phyloP scores from a whole-genome alignment of 192 early-diverging fungal species.

The Coemansia sp. region DNA sequence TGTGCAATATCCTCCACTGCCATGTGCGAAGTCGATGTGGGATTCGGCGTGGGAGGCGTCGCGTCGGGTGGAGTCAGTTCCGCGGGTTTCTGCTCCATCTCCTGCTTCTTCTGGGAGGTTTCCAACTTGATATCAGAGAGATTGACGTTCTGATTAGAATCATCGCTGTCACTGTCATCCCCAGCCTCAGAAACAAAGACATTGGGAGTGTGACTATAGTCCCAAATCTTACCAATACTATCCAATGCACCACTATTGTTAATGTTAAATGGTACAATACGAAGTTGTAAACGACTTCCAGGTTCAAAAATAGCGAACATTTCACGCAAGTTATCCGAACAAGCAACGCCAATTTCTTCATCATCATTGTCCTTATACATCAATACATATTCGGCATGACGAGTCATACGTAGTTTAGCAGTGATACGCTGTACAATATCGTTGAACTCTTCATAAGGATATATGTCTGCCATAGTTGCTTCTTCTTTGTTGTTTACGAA shows the following conservation, averaged over 20 bases:
- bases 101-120: constrained; percentile 5
- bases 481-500: constrained; percentile 44
- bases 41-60: constrained; percentile 5
- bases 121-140: constrained; percentile 23
- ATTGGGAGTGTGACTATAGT: constrained; percentile 37
- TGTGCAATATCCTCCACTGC: constrained; percentile 37
- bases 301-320: constrained; percentile 51
- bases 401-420: constrained; percentile 43
- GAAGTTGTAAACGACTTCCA: constrained; percentile 38
- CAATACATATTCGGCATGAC: constrained; percentile 29
- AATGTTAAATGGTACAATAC: constrained; percentile 41
- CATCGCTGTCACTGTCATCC: constrained; percentile 8
- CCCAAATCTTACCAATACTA: constrained; percentile 43
- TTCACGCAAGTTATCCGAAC: constrained; percentile 47
- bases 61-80: constrained; percentile 19
- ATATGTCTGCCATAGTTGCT: constrained; percentile 45
- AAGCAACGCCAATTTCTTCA: constrained; percentile 53
- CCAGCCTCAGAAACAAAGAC: constrained; percentile 23
- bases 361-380: constrained; percentile 49
- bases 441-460: constrained; percentile 36
- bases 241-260: constrained; percentile 44
- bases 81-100: constrained; percentile 17
- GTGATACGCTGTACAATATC: constrained; percentile 33
- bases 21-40: constrained; percentile 9
- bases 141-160: constrained; percentile 16